These are phyloP conservation scores for Xylaria venustula DNA, from an alignment of 495 filamentous ascomycete genomes.

Conservation along the genomic window DNA sequence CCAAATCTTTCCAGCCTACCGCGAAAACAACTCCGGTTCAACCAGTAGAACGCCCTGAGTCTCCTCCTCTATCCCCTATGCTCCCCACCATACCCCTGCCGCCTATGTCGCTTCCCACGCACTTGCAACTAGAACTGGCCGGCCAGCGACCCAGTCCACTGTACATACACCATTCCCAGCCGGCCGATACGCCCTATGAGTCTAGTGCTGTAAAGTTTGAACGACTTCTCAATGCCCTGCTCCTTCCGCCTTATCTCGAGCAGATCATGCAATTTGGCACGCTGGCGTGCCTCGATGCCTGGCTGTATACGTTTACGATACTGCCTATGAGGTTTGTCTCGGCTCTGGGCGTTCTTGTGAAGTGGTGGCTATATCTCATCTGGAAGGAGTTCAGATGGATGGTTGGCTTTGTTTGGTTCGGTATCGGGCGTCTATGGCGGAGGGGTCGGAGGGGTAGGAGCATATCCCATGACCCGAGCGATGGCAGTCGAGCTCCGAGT, in stretches of 20 bases:
- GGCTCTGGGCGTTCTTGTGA: slow-evolving; percentile 69
- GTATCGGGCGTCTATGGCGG: slow-evolving; percentile 73
- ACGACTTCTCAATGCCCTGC: slow-evolving; percentile 83
- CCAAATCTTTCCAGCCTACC: slow-evolving; percentile 14
- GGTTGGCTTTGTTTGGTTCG: slow-evolving; percentile 69
- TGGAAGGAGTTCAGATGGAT: slow-evolving; percentile 66
- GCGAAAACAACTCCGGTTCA: slow-evolving; percentile 9
- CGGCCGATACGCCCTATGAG: slow-evolving; percentile 80
- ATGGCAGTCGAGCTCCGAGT: slow-evolving; percentile 23
- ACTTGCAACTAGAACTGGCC: slow-evolving; percentile 84
- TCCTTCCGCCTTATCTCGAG: slow-evolving; percentile 81
- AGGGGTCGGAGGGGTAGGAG: slow-evolving; percentile 51
- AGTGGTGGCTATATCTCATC: slow-evolving; percentile 68
- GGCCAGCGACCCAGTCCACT: slow-evolving; percentile 78
- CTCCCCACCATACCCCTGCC: slow-evolving; percentile 73
- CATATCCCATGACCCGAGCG: slow-evolving; percentile 21
- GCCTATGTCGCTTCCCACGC: slow-evolving; percentile 82
- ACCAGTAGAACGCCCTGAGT: slow-evolving; percentile 21
- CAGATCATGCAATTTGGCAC: slow-evolving; percentile 82
- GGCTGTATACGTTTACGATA: slow-evolving; percentile 95
- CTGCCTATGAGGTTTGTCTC: slow-evolving; percentile 87
- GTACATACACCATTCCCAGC: slow-evolving; percentile 78
- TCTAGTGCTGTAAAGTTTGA: slow-evolving; percentile 96
- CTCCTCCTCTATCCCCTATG: slow-evolving; percentile 60
- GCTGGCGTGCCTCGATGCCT: slow-evolving; percentile 91